These are phyloP conservation scores for Aotearoamyces nothofagi DNA, from an alignment of 2,329 filamentous ascomycete genomes.

Conservation along the genomic window DNA sequence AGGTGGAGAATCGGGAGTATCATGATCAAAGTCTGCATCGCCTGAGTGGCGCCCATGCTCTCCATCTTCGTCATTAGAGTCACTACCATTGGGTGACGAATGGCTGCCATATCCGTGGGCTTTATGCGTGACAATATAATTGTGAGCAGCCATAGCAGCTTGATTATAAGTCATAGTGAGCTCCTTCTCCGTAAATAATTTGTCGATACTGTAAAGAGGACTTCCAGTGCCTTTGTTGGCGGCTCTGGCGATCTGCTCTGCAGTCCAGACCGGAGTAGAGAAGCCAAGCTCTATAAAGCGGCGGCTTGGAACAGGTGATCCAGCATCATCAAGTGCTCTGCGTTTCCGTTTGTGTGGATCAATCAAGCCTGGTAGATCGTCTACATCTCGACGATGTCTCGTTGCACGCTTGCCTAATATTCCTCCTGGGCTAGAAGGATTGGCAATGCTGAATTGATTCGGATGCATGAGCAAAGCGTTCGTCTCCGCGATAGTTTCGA, in stretches of 20 bases:
- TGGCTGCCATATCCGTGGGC: slow-evolving; percentile 11
- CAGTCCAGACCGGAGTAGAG: slow-evolving; percentile 47
- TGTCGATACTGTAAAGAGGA: slow-evolving; percentile 49
- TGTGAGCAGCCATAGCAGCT: slow-evolving; percentile 45
- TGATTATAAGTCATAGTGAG: slow-evolving; percentile 49
- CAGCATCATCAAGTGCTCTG: slow-evolving; percentile 43
- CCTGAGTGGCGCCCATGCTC: slow-evolving; percentile 24
- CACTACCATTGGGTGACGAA: slow-evolving; percentile 27
- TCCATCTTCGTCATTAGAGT: slow-evolving; percentile 30
- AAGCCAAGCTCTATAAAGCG: slow-evolving; percentile 38
- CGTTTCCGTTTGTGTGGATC: slow-evolving; percentile 49
- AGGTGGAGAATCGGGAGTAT: slow-evolving; percentile 30
- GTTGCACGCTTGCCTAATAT: slow-evolving; percentile 48
- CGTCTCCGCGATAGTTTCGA: slow-evolving; percentile 47
- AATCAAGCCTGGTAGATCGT: slow-evolving; percentile 37
- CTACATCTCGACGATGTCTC: slow-evolving; percentile 40
- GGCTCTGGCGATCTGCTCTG: slow-evolving; percentile 36
- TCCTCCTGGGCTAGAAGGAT: slow-evolving; percentile 48
- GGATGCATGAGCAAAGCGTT: slow-evolving; percentile 51
- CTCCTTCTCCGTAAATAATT: slow-evolving; percentile 58
- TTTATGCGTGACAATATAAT: slow-evolving; percentile 40
- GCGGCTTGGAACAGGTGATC: slow-evolving; percentile 42
- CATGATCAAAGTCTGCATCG: slow-evolving; percentile 33
- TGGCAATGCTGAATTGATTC: slow-evolving; percentile 51
- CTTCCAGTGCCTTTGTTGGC: slow-evolving; percentile 36